Evolutionary conservation across 192 early-diverging fungal species (phyloP), one percentile per base, ranked within the genome.

Genomic region (Thamnidium elegans): DNA sequence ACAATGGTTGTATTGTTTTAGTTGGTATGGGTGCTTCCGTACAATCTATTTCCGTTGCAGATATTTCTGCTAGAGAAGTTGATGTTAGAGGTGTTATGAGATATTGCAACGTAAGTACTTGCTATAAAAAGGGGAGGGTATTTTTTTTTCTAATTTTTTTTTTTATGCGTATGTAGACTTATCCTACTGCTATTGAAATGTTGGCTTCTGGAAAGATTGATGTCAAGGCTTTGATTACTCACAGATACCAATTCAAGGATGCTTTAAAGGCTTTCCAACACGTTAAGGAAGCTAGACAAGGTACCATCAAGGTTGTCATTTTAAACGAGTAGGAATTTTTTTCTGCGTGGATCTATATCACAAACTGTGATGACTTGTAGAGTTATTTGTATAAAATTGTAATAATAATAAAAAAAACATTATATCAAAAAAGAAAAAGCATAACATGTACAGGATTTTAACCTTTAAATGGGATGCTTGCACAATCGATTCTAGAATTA

Each of bases 291-390:
- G 68, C 68, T 42, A 60, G 68, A 8, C 65, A 76, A 26, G 68
- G 68, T 52, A 67, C 71, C 42, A 73, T 79, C 67, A 79, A 79
- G 66, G 68, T 73, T 14, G 50, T 69, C 46, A 79, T 79, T 21
- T 50, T 63, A 23, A 32, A 56, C 15, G 34, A 56, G 31, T 17
- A 56, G 17, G 19, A 56, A 39, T 26, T n/a, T n/a, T n/a, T n/a
- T n/a, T n/a, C n/a, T 26, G 26, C 1, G 26, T 26, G 26, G 26
- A 26, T 26, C 26, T 26, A 26, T 3, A 26, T 26, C 26, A 26
- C 26, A 26, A 2, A 2, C 3, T 26, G 26, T 26, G 26, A 26
- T 26, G 26, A 26, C 26, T 26, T 26, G n/a, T n/a, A n/a, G n/a
- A n/a, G n/a, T n/a, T n/a, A n/a, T n/a, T n/a, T n/a, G 26, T 26